Base-by-base conservation (phyloP, 78 protist genomes). In the Monocercomonoides exilis region DNA sequence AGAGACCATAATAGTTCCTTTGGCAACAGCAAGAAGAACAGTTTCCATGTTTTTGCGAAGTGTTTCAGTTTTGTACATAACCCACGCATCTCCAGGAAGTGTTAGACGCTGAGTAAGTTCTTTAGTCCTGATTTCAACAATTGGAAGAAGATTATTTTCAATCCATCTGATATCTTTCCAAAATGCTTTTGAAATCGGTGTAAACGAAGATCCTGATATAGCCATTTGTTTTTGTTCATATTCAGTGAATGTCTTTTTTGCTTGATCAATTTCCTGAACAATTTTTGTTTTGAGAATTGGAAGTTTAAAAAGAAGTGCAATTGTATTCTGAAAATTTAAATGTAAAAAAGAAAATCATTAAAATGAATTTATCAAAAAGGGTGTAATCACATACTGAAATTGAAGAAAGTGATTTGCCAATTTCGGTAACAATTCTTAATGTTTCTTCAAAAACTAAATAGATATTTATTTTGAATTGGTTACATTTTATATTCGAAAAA, bases 21-120 rank as follows among this genome's bases (percentile, higher is more conserved):
- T 11, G 70, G 70, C 70, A 54, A 79, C 82, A 6, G 82, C 82
- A 6, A 33, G 82, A 32, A 79, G 82, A 6, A 79, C 82, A 6
- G 82, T 32, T 21, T 79, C 82, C 82, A 79, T 79, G 82, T 79
- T 79, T 41, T 21, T 6, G 6, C 82, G 82, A 32, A 79, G 82
- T 33, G 82, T 79, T 41, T 6, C 82, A 29, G 21, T 79, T 6
- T 79, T 6, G 82, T 79, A 79, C 82, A 21, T 21, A 32, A 79
- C 82, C 82, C 82, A 79, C 21, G 70, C 70, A 21, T 54, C 21
- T 54, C 70, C 70, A 29, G 70, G 70, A 54, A 54, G 70, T 11
- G 70, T 21, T 11, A 54, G 70, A 54, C 70, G 70, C 21, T 54
- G 70, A 11, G 21, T 54, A 11, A 54, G 11, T 54, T 54, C 70